Percentiles rank a stretch among this genome's conserved stretches.
phyloP scores from a whole-genome alignment of 495 filamentous ascomycete species.

The Entonaema liquescens region DNA sequence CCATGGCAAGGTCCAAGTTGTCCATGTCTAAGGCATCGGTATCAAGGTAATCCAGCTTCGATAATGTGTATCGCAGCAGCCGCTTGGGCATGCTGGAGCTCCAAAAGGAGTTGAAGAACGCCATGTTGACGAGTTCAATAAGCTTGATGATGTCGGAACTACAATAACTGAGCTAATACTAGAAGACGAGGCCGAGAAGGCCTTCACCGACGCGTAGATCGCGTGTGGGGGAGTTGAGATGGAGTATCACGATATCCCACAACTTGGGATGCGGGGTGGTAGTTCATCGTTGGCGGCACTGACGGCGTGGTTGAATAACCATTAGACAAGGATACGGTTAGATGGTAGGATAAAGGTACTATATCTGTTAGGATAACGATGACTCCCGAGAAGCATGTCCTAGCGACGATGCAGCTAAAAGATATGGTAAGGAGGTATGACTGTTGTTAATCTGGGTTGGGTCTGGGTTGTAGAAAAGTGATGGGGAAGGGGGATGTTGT shows the following conservation, averaged over 20 bases:
- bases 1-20: slow-evolving; percentile 78
- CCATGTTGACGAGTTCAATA: slow-evolving; percentile 51
- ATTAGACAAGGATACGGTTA: background rate
- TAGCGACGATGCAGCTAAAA: slow-evolving; percentile 5
- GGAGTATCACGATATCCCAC: slow-evolving; percentile 47
- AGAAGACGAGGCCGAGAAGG: background rate
- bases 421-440: slow-evolving; percentile 19
- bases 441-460: slow-evolving; percentile 6
- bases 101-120: slow-evolving; percentile 71
- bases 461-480: background rate
- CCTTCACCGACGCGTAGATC: slow-evolving; percentile 44
- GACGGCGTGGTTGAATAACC: slow-evolving; percentile 21
- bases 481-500: background rate
- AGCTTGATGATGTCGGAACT: background rate
- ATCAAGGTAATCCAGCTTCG: slow-evolving; percentile 81
- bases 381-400: slow-evolving; percentile 14
- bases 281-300: slow-evolving; percentile 42
- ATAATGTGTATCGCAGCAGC: slow-evolving; percentile 81
- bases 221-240: slow-evolving; percentile 39
- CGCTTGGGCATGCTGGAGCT: slow-evolving; percentile 79
- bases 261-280: slow-evolving; percentile 47
- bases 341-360: slow-evolving; percentile 16
- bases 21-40: slow-evolving; percentile 80
- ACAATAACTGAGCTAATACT: background rate
- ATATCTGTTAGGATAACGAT: slow-evolving; percentile 5